These are phyloP conservation scores for Termitomyces titanicus DNA, from an alignment of 768 basidiomycete species.

Conservation along the genomic window DNA sequence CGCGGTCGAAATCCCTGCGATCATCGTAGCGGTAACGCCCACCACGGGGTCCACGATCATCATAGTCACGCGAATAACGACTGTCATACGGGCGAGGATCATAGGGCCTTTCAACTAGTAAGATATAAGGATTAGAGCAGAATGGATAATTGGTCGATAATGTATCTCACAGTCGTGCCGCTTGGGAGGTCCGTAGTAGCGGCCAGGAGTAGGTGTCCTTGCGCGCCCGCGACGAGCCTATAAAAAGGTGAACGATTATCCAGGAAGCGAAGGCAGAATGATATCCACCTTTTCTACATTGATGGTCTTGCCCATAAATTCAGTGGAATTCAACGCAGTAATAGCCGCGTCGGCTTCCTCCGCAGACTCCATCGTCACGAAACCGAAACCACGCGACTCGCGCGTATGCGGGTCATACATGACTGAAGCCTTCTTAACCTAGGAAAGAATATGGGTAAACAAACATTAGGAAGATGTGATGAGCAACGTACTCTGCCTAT, in stretches of 20 bases:
- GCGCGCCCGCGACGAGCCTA: slow-evolving; percentile 89
- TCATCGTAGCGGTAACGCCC: slow-evolving; percentile 43
- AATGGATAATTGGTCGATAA: not conserved
- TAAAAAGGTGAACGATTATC: not conserved
- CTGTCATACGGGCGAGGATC: slow-evolving; percentile 91
- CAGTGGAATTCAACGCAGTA: slow-evolving; percentile 76
- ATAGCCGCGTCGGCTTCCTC: slow-evolving; percentile 95
- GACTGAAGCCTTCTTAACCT: slow-evolving; percentile 73
- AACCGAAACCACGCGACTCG: slow-evolving; percentile 72
- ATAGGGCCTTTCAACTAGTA: slow-evolving; percentile 79
- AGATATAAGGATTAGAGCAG: slow-evolving; percentile 8
- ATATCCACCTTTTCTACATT: slow-evolving; percentile 79
- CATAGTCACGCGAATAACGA: slow-evolving; percentile 59
- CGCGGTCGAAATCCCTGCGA: slow-evolving; percentile 39
- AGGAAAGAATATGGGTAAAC: not conserved
- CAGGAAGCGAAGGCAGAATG: not conserved
- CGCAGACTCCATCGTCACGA: slow-evolving; percentile 65
- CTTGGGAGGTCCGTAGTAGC: slow-evolving; percentile 93
- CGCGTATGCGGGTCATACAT: slow-evolving; percentile 72
- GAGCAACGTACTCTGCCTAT: slow-evolving; percentile 70
- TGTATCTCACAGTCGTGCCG: slow-evolving; percentile 54
- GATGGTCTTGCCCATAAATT: slow-evolving; percentile 83
- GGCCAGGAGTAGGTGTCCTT: slow-evolving; percentile 88
- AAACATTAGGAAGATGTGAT: not conserved
- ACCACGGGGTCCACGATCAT: slow-evolving; percentile 50